These are phyloP conservation scores for Beauveria bassiana DNA, from an alignment of 2,329 filamentous ascomycete species.

Conservation along the genomic window DNA sequence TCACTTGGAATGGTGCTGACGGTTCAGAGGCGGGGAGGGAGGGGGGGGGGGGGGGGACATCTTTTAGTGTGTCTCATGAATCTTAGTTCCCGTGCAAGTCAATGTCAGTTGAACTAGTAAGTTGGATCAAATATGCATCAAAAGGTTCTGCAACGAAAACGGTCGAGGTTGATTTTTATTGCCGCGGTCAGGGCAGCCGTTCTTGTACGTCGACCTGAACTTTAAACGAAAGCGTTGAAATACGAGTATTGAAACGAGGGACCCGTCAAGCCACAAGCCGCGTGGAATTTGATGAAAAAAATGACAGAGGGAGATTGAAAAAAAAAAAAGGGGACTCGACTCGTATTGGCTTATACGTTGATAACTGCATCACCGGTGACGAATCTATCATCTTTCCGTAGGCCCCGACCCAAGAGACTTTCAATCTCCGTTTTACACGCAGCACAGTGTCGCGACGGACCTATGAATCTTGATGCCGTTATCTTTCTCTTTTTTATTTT, in stretches of 20 bases:
- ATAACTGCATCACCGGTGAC: not conserved
- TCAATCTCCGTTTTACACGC: not conserved
- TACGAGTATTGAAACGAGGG: no score
- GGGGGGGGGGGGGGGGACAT: not conserved
- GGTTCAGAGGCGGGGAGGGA: no score
- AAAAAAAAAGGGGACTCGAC: no score
- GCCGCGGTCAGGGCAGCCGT: not conserved
- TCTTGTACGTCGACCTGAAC: not conserved
- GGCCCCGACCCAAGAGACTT: not conserved
- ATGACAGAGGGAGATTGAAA: no score
- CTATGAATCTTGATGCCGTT: not conserved
- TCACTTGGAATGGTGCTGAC: not conserved
- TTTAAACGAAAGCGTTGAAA: not conserved
- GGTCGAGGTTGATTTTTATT: not conserved
- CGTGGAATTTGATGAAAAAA: no score
- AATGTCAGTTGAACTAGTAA: no score
- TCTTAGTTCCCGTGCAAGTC: no score
- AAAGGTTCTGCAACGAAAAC: no score
- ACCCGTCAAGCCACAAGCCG: no score
- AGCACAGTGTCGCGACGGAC: not conserved
- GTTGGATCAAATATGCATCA: no score
- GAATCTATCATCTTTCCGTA: not conserved
- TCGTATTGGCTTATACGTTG: not conserved
- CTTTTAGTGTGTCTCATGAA: not conserved
- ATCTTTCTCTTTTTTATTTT: not conserved